Evolutionary conservation across 2,329 filamentous ascomycete species (phyloP), one percentile per base, ranked within the genome.

Genomic region (Microcyclospora tardicrescens): DNA sequence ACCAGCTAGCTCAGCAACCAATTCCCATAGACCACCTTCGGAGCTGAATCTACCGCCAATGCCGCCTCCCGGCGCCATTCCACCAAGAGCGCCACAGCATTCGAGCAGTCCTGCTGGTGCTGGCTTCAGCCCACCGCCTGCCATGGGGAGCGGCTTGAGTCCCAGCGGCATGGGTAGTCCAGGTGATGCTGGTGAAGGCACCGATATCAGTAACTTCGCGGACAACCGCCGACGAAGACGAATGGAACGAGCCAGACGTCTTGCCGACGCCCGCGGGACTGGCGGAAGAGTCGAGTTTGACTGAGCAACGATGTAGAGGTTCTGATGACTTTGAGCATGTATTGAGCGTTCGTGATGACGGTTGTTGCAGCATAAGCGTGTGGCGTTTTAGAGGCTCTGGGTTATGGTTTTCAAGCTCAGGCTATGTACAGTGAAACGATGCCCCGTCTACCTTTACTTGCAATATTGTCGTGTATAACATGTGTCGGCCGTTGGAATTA

Each of bases 201-300:
- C 59, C 29, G 59, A 61, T 42, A 47, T 61, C 9, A 61, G 57
- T 46, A 52, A 69, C 40, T 73, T 72, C 48, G 71, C 69, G 2
- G 70, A 64, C 42, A 73, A 73, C 48, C 61, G 71, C 35, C 56
- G 67, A 39, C 57, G 71, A 42, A 60, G 71, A 51, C 61, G 71
- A 38, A 71, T 71, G 12, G 71, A 75, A 51, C 56, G 71, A 44
- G 68, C 68, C 37, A 60, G 65, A 36, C 49, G 52, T 41, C 34
- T 50, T 35, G 46, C 52, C 39, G 52, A 51, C 37, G 53, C 63
- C 61, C 41, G 60, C 44, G 16, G 48, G 29, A 42, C 55, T 33
- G 54, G 57, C 29, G 48, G 61, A 24, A 60, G 61, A 37, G 68
- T 70, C 13, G 68, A 71, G 45, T 72, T 71, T 51, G 62, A 64